phyloP scores from a whole-genome alignment of 23 red algal species.

The Gracilariopsis chorda region DNA sequence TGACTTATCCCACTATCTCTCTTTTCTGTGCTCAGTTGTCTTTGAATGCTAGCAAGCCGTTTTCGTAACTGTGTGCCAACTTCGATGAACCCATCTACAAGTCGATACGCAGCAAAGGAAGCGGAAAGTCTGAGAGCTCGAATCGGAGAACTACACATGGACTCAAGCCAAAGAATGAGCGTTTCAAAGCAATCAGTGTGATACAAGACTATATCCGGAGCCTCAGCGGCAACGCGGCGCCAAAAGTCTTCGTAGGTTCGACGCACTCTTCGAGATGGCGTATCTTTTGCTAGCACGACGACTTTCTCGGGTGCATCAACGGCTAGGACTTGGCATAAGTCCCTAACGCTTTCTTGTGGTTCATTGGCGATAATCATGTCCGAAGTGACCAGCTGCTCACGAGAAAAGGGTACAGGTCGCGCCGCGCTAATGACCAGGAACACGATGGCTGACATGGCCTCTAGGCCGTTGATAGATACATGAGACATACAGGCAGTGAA shows the following conservation, averaged over 20 bases:
- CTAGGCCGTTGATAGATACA: slow-evolving; percentile 50
- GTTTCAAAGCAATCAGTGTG: slow-evolving; percentile 78
- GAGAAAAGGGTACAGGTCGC: neutral
- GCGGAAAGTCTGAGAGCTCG: slow-evolving; percentile 62
- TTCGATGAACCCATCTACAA: slow-evolving; percentile 66
- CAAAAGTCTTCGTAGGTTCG: slow-evolving; percentile 57
- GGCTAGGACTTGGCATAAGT: neutral
- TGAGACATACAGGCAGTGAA: slow-evolving; percentile 18
- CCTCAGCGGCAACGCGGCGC: neutral
- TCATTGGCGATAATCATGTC: slow-evolving; percentile 35
- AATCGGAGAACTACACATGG: slow-evolving; percentile 4
- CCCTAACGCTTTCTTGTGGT: neutral
- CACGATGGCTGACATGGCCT: slow-evolving; percentile 18
- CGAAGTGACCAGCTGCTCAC: neutral
- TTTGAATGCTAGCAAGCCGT: slow-evolving; percentile 48
- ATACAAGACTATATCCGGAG: slow-evolving; percentile 57
- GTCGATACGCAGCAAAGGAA: slow-evolving; percentile 52
- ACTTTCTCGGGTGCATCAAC: slow-evolving; percentile 9
- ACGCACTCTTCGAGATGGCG: neutral
- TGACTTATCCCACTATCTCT: neutral
- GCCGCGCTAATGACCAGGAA: slow-evolving; percentile 37
- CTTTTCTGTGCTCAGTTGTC: slow-evolving; percentile 35
- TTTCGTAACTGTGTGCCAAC: slow-evolving; percentile 19
- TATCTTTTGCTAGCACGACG: slow-evolving; percentile 5
- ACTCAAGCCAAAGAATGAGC: slow-evolving; percentile 59